Evolutionary conservation across 2,329 filamentous ascomycete species (phyloP).

Genomic region (Remersonia thermophila): DNA sequence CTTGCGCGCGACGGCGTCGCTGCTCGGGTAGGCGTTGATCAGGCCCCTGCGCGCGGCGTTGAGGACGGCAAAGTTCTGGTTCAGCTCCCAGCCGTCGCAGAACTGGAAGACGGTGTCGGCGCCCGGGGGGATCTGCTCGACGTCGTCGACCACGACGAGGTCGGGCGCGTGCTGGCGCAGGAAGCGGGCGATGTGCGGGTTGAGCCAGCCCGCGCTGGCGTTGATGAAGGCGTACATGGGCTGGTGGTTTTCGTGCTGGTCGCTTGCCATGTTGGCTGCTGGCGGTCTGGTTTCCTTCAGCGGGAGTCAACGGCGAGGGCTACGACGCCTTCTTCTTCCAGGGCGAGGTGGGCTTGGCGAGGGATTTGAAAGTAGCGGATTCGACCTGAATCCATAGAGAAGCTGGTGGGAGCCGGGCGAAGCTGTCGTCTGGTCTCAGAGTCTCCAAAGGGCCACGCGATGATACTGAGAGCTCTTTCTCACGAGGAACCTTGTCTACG

Average conservation of each 20-base stretch:
- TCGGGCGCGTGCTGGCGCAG: conserved; percentile 20
- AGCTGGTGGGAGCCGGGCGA: background rate
- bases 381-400: conserved; percentile 3
- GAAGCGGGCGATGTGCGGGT: conserved; percentile 21
- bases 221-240: conserved; percentile 20
- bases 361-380: conserved; percentile 5
- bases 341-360: conserved; percentile 8
- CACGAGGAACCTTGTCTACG: too few species aligned
- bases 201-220: conserved; percentile 21
- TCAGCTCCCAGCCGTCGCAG: conserved; percentile 25
- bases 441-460: background rate
- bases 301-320: conserved; percentile 1
- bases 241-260: background rate
- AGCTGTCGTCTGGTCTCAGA: too few species aligned
- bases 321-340: conserved; percentile 6
- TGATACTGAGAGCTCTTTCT: too few species aligned
- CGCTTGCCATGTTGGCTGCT: background rate
- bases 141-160: conserved; percentile 20
- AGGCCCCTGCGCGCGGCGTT: conserved; percentile 21
- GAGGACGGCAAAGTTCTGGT: conserved; percentile 22
- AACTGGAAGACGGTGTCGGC: conserved; percentile 20
- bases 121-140: conserved; percentile 19
- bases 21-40: conserved; percentile 29
- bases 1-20: conserved; percentile 27
- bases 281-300: conserved; percentile 1